Conservation (phyloP, 1,284 basidiomycete genomes). For the Sutorius eximius region DNA sequence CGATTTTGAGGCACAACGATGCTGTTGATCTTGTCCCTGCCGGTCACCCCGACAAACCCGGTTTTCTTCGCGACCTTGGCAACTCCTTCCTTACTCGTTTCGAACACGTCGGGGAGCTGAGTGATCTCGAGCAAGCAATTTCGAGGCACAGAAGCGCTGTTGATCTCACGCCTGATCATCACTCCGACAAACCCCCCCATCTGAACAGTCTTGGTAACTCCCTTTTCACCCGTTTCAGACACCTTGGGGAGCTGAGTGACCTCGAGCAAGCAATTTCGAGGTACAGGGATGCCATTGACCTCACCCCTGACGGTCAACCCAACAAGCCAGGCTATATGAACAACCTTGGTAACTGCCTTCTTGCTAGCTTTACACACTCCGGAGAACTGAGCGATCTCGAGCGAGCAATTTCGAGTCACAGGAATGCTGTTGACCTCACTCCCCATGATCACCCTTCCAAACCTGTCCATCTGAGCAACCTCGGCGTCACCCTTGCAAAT, state of each 20-base stretch:
- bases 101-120: neutral
- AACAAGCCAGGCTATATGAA: neutral
- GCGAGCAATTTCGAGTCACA: too few species aligned
- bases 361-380: neutral
- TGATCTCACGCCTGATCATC: neutral
- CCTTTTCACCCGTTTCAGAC: neutral
- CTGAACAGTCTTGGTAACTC: neutral
- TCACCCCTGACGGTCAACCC: too few species aligned
- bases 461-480: neutral
- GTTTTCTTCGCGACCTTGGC: too few species aligned
- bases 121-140: conserved; percentile 1
- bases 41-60: too few species aligned
- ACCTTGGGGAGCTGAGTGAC: neutral
- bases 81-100: neutral
- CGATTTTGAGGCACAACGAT: too few species aligned
- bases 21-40: too few species aligned
- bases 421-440: neutral
- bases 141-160: too few species aligned
- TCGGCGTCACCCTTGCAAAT: too few species aligned
- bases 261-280: too few species aligned
- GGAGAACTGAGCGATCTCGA: neutral
- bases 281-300: too few species aligned
- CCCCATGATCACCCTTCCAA: neutral
- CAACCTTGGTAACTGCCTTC: neutral
- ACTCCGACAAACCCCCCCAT: neutral